Conservation (phyloP, 805 yeast genomes). For the Starmera caribaea region DNA sequence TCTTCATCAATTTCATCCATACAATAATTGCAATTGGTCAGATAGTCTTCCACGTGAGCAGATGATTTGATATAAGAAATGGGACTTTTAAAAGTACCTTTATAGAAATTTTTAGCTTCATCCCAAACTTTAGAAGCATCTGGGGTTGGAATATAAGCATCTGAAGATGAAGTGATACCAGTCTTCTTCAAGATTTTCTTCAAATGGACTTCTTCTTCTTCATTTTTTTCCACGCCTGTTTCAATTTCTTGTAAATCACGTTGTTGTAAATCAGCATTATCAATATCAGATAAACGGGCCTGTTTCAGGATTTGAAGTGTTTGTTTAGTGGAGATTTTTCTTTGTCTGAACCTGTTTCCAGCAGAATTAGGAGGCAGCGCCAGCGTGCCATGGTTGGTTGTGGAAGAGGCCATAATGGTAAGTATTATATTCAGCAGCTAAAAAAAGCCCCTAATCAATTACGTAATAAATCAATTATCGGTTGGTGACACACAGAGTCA, state of each 20-base stretch:
- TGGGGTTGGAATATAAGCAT: slow-evolving; percentile 83
- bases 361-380: slow-evolving; percentile 15
- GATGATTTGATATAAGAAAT: slow-evolving; percentile 77
- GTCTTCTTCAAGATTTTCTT: slow-evolving; percentile 85
- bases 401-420: too few species aligned
- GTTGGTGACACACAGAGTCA: too few species aligned
- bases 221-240: slow-evolving; percentile 96
- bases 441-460: too few species aligned
- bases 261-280: slow-evolving; percentile 60
- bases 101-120: slow-evolving; percentile 66
- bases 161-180: slow-evolving; percentile 47
- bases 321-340: slow-evolving; percentile 90
- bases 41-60: slow-evolving; percentile 91
- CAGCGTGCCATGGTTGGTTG: neutral
- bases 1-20: slow-evolving; percentile 85
- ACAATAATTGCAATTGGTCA: slow-evolving; percentile 68
- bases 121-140: slow-evolving; percentile 82
- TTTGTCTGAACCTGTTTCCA: slow-evolving; percentile 65
- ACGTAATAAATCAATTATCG: too few species aligned
- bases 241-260: slow-evolving; percentile 85
- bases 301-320: slow-evolving; percentile 70
- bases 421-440: too few species aligned
- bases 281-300: slow-evolving; percentile 71
- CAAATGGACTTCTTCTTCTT: slow-evolving; percentile 93
- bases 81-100: slow-evolving; percentile 59